Evolutionary conservation across 257 asterid species (phyloP).

Genomic region (Salvia miltiorrhiza): DNA sequence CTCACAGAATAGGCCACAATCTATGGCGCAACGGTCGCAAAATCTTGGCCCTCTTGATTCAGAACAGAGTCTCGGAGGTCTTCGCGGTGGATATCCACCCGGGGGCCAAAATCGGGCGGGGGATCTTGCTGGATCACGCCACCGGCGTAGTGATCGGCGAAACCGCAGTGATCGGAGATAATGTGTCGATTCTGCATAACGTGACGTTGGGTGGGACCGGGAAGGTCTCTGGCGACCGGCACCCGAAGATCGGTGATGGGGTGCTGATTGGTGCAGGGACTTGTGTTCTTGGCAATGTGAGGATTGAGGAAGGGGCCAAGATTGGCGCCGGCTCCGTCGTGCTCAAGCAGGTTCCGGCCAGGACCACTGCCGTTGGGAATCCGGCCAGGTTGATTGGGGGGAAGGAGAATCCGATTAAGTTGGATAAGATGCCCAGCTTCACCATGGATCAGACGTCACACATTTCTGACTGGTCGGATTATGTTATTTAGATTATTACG

Average conservation of each 20-base stretch:
- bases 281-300: slow-evolving; percentile 80
- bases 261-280: slow-evolving; percentile 95
- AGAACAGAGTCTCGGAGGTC: slow-evolving; percentile 70
- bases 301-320: slow-evolving; percentile 79
- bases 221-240: slow-evolving; percentile 69
- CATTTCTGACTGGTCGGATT: slow-evolving; percentile 72
- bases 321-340: slow-evolving; percentile 94
- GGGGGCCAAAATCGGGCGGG: slow-evolving; percentile 74
- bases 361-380: slow-evolving; percentile 89
- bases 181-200: slow-evolving; percentile 84
- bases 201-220: slow-evolving; percentile 95
- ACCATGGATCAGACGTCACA: slow-evolving; percentile 88
- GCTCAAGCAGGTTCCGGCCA: slow-evolving; percentile 72
- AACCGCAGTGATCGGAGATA: slow-evolving; percentile 78
- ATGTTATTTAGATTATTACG: slow-evolving; percentile 54
- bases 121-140: slow-evolving; percentile 85
- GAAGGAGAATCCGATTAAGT: slow-evolving; percentile 61
- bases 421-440: slow-evolving; percentile 69
- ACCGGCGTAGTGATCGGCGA: slow-evolving; percentile 86
- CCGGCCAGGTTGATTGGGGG: slow-evolving; percentile 84
- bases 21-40: slow-evolving; percentile 63
- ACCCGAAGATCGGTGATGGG: slow-evolving; percentile 86
- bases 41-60: slow-evolving; percentile 59
- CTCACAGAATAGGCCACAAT: slow-evolving; percentile 70
- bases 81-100: slow-evolving; percentile 90